A percentile compares a stretch with the other conserved stretches of the same genome.
These are phyloP conservation scores for Aspergillus hortae DNA, from an alignment of 2,329 filamentous ascomycete genomes.

Conservation along the genomic window DNA sequence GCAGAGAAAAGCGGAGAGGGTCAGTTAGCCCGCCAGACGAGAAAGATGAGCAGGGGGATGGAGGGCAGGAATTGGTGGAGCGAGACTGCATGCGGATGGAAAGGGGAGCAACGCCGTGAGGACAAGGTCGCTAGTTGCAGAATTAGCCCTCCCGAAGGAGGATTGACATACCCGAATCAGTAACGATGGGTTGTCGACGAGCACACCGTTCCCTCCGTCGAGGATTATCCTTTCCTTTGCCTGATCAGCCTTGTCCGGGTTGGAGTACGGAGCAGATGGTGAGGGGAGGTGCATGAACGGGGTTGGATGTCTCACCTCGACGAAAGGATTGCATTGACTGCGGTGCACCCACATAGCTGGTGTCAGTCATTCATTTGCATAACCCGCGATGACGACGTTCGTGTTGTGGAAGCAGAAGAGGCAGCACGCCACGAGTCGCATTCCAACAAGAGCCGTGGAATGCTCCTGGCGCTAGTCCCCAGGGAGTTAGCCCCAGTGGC, in stretches of 20 bases:
- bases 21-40: background rate
- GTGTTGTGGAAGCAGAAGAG: background rate
- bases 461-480: background rate
- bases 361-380: too few species aligned
- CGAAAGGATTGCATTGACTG: too few species aligned
- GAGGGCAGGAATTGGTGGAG: background rate
- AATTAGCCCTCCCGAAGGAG: slow-evolving; percentile 15
- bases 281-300: too few species aligned
- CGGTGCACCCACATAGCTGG: too few species aligned
- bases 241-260: background rate
- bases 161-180: slow-evolving; percentile 16
- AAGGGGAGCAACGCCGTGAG: slow-evolving; percentile 11
- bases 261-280: too few species aligned
- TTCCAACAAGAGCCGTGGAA: background rate
- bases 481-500: background rate
- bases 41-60: background rate
- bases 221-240: background rate
- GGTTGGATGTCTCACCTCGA: too few species aligned
- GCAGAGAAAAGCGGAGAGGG: slow-evolving; percentile 8
- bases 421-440: background rate
- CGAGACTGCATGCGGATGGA: slow-evolving; percentile 5
- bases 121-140: slow-evolving; percentile 16
- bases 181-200: slow-evolving; percentile 12
- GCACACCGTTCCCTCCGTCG: background rate
- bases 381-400: background rate